These are phyloP conservation scores for Macrocybe gigantea DNA, from an alignment of 768 basidiomycete genomes.

Conservation along the genomic window DNA sequence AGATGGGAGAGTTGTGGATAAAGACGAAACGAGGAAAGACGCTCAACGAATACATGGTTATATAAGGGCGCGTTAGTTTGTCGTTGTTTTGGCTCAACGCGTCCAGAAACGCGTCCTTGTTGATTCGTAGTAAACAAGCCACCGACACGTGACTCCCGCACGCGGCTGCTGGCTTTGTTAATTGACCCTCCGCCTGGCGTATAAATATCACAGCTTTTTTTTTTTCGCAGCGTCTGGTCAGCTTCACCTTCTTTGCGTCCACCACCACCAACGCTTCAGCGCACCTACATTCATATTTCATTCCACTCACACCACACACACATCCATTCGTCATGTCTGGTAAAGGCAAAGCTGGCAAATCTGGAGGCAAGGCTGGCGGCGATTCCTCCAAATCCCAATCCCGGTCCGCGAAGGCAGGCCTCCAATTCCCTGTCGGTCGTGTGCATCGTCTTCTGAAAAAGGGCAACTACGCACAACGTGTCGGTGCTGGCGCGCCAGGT, in stretches of 20 bases:
- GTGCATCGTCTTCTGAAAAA: slow-evolving; percentile 84
- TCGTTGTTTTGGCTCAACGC: slow-evolving; percentile 30
- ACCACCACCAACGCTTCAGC: slow-evolving; percentile 6
- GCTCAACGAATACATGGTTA: slow-evolving; percentile 20
- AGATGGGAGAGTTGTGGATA: slow-evolving; percentile 26
- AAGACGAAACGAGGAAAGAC: slow-evolving; percentile 15
- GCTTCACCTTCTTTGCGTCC: slow-evolving; percentile 14
- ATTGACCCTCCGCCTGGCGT: slow-evolving; percentile 5
- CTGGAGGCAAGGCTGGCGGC: slow-evolving; percentile 45
- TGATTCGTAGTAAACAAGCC: slow-evolving; percentile 13
- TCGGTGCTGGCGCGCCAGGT: slow-evolving; percentile 88
- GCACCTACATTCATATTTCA: slow-evolving; percentile 2
- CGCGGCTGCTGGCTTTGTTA: slow-evolving; percentile 13
- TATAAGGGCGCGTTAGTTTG: slow-evolving; percentile 42
- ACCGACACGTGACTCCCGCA: slow-evolving; percentile 1
- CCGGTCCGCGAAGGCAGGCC: slow-evolving; percentile 68
- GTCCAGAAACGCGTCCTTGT: slow-evolving; percentile 26
- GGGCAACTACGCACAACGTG: slow-evolving; percentile 84
- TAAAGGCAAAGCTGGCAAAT: slow-evolving; percentile 42
- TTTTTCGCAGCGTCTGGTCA: neutral
- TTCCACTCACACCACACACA: slow-evolving; percentile 15
- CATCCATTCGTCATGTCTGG: slow-evolving; percentile 35
- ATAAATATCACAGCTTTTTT: slow-evolving; percentile 1
- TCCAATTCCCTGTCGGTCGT: slow-evolving; percentile 90
- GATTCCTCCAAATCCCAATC: slow-evolving; percentile 53